Conservation (phyloP, 1,139 yeast species). For the Yamadazyma trypodendri region DNA sequence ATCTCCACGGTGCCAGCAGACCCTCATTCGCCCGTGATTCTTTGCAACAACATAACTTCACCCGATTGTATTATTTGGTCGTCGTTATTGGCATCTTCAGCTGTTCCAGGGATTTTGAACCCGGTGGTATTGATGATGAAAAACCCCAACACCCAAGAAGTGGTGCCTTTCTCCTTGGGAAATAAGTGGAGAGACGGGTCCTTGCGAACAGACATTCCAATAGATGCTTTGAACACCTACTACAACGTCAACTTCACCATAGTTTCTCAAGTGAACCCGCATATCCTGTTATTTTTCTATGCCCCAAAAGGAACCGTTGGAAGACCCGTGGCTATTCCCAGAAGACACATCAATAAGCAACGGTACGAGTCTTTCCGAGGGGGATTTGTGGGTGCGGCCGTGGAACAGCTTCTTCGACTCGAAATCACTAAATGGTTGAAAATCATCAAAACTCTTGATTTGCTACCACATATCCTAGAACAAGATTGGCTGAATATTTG, state of each 20-base stretch:
- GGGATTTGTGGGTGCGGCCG: slow-evolving; percentile 71
- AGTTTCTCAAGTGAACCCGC: slow-evolving; percentile 84
- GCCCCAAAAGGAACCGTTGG: slow-evolving; percentile 85
- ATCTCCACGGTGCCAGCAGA: slow-evolving; percentile 81
- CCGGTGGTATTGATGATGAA: slow-evolving; percentile 83
- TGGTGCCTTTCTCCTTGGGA: slow-evolving; percentile 71
- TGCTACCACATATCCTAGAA: slow-evolving; percentile 66
- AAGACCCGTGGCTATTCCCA: slow-evolving; percentile 60
- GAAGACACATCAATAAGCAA: slow-evolving; percentile 44
- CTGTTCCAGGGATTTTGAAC: slow-evolving; percentile 81
- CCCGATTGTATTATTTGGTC: slow-evolving; percentile 87
- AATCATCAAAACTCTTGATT: slow-evolving; percentile 61
- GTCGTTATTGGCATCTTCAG: slow-evolving; percentile 71
- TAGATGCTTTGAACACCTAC: slow-evolving; percentile 68
- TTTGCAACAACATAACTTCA: slow-evolving; percentile 74
- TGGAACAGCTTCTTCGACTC: slow-evolving; percentile 67
- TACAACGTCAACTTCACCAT: slow-evolving; percentile 75
- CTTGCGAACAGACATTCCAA: slow-evolving; percentile 68
- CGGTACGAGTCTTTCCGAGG: slow-evolving; percentile 59
- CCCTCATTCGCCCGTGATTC: slow-evolving; percentile 77
- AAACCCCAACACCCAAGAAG: slow-evolving; percentile 37
- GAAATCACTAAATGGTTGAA: slow-evolving; percentile 77
- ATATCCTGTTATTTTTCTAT: slow-evolving; percentile 70
- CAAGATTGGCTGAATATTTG: slow-evolving; percentile 83
- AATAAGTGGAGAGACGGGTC: slow-evolving; percentile 77